These are phyloP conservation scores for Lentinula aciculospora DNA, from an alignment of 768 basidiomycete genomes.

Conservation along the genomic window DNA sequence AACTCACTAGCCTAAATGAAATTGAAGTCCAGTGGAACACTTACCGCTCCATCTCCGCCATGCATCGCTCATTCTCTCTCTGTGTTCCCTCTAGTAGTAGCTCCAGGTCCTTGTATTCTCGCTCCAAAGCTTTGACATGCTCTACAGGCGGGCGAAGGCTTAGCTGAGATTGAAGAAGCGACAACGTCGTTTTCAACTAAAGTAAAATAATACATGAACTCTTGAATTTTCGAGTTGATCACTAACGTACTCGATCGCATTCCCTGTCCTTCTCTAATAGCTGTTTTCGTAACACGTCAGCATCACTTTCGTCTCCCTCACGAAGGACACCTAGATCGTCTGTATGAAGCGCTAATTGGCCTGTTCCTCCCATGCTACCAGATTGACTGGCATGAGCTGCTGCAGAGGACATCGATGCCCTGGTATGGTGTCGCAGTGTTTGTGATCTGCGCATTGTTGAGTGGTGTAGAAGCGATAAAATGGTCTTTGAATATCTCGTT, in stretches of 20 bases:
- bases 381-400: background rate
- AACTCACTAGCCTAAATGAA: too few species aligned
- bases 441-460: slow-evolving; percentile 48
- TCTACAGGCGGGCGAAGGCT: slow-evolving; percentile 65
- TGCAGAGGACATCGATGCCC: slow-evolving; percentile 31
- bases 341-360: slow-evolving; percentile 28
- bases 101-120: slow-evolving; percentile 72
- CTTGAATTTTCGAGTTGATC: background rate
- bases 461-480: background rate
- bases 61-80: slow-evolving; percentile 79
- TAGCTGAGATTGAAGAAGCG: slow-evolving; percentile 49
- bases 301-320: slow-evolving; percentile 53
- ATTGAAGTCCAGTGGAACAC: too few species aligned
- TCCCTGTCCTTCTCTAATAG: slow-evolving; percentile 65
- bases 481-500: too few species aligned
- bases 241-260: slow-evolving; percentile 50
- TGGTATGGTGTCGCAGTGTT: slow-evolving; percentile 48
- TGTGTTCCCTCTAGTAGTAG: slow-evolving; percentile 76
- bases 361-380: background rate
- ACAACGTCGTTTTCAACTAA: slow-evolving; percentile 63
- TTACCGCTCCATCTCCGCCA: slow-evolving; percentile 74
- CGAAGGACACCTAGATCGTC: slow-evolving; percentile 59
- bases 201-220: background rate
- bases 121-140: slow-evolving; percentile 56
- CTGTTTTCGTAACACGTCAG: slow-evolving; percentile 59